Evolutionary conservation across 345 rosid species (phyloP).

Genomic region (Heritiera fomes): DNA sequence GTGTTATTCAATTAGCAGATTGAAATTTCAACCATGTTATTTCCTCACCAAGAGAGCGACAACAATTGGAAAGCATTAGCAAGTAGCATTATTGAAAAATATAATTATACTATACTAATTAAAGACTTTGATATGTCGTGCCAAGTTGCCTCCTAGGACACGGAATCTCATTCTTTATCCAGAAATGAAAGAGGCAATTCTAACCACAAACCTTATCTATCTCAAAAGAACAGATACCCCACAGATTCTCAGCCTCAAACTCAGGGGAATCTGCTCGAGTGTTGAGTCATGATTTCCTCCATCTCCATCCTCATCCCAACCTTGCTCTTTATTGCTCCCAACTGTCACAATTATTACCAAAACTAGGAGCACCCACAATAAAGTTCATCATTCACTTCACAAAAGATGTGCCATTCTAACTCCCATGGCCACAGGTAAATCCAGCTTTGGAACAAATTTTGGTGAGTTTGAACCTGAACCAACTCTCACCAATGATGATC

Average conservation of each 20-base stretch:
- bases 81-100: no score
- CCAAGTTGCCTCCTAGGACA: background rate
- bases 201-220: conserved; percentile 20
- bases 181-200: conserved; percentile 6
- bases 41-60: no score
- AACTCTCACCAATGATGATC: conserved; percentile 78
- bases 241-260: conserved; percentile 36
- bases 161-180: conserved; percentile 12
- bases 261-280: background rate
- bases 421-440: conserved; percentile 34
- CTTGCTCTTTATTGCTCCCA: conserved; percentile 31
- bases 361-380: background rate
- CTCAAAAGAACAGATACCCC: conserved; percentile 27
- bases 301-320: conserved; percentile 47
- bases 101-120: no score
- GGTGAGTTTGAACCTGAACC: conserved; percentile 50
- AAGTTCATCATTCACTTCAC: background rate
- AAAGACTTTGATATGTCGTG: no score
- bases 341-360: conserved; percentile 1
- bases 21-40: no score
- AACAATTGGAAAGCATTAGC: no score
- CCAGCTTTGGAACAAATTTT: conserved; percentile 20
- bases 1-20: no score
- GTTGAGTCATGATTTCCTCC: conserved; percentile 53
- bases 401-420: conserved; percentile 20